Evolutionary conservation across 805 yeast genomes (phyloP).

Genomic region (Starmerella floricola): DNA sequence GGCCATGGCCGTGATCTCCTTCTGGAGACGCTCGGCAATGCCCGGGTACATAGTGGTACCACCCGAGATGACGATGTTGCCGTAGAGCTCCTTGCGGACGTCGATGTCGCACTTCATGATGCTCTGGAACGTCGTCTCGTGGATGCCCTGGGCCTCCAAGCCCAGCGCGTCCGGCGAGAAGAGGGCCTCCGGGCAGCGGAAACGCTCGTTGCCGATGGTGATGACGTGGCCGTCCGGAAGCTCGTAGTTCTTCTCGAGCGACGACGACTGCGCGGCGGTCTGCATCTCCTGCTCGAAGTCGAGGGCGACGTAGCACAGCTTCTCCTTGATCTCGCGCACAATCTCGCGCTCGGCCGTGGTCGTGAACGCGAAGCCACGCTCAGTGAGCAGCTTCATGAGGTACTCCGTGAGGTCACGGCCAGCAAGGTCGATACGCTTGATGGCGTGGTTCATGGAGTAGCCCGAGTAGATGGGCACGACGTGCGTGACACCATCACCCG

Average conservation of each 20-base stretch:
- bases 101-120: conserved; percentile 98
- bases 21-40: conserved; percentile 99
- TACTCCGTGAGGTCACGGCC: conserved; percentile 99
- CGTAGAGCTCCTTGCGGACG: conserved; percentile 97
- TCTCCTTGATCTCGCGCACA: conserved; percentile 88
- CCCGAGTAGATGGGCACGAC: conserved; percentile 99
- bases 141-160: conserved; percentile 96
- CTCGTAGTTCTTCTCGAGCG: conserved; percentile 97
- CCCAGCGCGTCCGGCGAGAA: conserved; percentile 93
- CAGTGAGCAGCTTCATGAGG: conserved; percentile 95
- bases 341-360: conserved; percentile 99
- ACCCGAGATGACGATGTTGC: conserved; percentile 99
- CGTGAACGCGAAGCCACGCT: conserved; percentile 98
- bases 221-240: conserved; percentile 99
- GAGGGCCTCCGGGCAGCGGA: conserved; percentile 99
- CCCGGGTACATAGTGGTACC: conserved; percentile 99
- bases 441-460: conserved; percentile 98
- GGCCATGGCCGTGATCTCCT: conserved; percentile 98
- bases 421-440: conserved; percentile 95
- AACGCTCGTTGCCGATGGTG: conserved; percentile 99
- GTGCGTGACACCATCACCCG: conserved; percentile 99
- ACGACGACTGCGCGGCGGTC: conserved; percentile 96
- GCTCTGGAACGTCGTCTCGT: conserved; percentile 90
- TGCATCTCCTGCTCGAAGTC: conserved; percentile 99
- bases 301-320: conserved; percentile 96